Evolutionary conservation across 441 rosid species (phyloP), one percentile per base, ranked within the genome.

Genomic region (Metrosideros polymorpha): DNA sequence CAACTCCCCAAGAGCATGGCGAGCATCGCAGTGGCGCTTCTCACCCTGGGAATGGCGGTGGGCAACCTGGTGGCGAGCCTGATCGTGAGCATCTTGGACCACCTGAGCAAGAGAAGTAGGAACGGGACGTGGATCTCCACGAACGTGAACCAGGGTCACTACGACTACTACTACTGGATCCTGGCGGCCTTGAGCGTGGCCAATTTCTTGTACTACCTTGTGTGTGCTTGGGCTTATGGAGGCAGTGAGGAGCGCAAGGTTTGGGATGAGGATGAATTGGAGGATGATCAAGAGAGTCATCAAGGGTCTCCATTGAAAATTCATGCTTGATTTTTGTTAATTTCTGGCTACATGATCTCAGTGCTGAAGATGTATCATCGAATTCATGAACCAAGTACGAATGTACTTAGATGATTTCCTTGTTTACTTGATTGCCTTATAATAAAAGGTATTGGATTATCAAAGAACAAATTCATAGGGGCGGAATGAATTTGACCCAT

Each of bases 91-190:
- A 85, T 89, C 27, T 8, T 93, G 59, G 57, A 82, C 75, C 42
- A 42, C 39, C 82, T 52, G 85, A 92, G 90, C 4, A 82, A 27
- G n/a, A 87, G 39, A 15, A 79, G 85, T 7, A 91, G 89, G 79
- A 61, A 66, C 25, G 87, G 17, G 39, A 92, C 92, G 55, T 94
- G 94, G 96, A 89, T 92, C 42, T 87, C 93, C 13, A 85, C 30
- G 59, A 90, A 91, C 84, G 66, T 92, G 17, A 94, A 94, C 39
- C 82, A 57, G 83, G 93, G 91, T 43, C 96, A 87, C 82, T 92
- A 89, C 71, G 96, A 94, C 49, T 92, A 92, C 61, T 94, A 92
- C 82, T 92, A 92, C 71, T 92, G 96, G 94, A 43, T 92, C 15
- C 88, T 92, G 45, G 57, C 90, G 2, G 27, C 71, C 13, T 49